Conservation (phyloP, 352 stramenopile genomes). For the Hyaloperonospora brassicae region DNA sequence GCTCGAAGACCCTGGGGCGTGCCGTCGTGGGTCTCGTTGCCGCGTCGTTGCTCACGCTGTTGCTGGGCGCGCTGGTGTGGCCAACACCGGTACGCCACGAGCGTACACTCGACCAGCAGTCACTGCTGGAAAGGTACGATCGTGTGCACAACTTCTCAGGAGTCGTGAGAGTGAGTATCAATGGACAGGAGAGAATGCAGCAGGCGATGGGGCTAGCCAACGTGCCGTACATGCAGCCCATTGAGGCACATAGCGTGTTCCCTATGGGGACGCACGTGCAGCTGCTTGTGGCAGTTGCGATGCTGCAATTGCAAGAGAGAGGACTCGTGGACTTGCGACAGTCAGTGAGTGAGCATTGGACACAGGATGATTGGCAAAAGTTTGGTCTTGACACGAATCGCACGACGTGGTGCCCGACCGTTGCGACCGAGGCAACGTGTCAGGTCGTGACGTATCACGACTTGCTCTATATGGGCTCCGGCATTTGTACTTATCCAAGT, state of each 20-base stretch:
- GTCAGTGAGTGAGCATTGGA: constrained; percentile 32
- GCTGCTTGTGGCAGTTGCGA: constrained; percentile 42
- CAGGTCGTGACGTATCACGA: constrained; percentile 53
- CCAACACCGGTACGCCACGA: constrained; percentile 21
- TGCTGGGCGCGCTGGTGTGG: constrained; percentile 33
- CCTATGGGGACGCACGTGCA: constrained; percentile 53
- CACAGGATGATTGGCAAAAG: constrained; percentile 30
- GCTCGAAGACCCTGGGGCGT: constrained; percentile 29
- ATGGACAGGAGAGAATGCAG: constrained; percentile 41
- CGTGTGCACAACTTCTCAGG: constrained; percentile 39
- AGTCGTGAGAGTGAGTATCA: constrained; percentile 41
- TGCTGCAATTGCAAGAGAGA: constrained; percentile 55
- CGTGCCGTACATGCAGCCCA: constrained; percentile 38
- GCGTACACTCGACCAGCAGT: constrained; percentile 23
- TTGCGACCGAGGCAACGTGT: constrained; percentile 22
- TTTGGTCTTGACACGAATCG: constrained; percentile 42
- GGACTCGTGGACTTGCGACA: constrained; percentile 28
- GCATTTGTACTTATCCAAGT: constrained; percentile 20
- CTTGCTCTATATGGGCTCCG: constrained; percentile 57
- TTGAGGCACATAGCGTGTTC: constrained; percentile 44
- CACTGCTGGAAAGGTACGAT: constrained; percentile 28
- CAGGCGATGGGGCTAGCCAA: constrained; percentile 38
- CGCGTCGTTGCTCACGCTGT: constrained; percentile 25
- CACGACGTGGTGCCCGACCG: constrained; percentile 40
- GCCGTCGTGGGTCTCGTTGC: constrained; percentile 29